Conservation (phyloP, 352 stramenopile species). For the Globisporangium sylvaticum region DNA sequence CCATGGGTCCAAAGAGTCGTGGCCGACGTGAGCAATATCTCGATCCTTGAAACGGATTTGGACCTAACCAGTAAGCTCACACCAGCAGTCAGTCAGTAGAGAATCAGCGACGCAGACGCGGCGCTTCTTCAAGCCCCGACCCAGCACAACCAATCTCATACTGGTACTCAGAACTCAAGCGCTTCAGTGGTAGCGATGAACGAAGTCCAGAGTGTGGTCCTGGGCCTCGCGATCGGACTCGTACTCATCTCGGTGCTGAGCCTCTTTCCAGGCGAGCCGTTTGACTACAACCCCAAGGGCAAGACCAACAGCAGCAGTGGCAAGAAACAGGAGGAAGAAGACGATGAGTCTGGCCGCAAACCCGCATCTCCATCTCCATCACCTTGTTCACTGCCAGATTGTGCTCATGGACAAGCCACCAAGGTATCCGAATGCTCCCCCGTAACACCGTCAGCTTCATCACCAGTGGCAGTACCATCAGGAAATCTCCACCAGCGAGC, state of each 20-base stretch:
- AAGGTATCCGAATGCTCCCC: neutral
- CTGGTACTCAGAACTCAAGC: no score
- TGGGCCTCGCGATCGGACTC: slow-evolving; percentile 41
- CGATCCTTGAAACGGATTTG: no score
- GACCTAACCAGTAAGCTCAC: no score
- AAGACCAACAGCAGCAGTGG: no score
- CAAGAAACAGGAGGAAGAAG: slow-evolving; percentile 4
- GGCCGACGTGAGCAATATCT: no score
- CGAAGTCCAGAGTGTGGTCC: slow-evolving; percentile 33
- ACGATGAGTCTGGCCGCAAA: neutral
- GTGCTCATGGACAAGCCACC: neutral
- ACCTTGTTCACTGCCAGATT: neutral
- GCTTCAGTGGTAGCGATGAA: slow-evolving; percentile 21
- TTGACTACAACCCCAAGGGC: slow-evolving; percentile 33
- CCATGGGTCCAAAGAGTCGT: no score
- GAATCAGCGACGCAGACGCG: no score
- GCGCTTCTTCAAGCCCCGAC: no score
- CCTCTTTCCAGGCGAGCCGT: slow-evolving; percentile 54
- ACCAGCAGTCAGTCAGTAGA: no score
- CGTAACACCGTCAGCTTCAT: neutral
- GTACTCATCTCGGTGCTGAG: slow-evolving; percentile 37
- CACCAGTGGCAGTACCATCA: neutral
- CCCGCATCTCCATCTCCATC: neutral
- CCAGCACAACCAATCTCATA: no score
- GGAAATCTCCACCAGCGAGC: neutral